Base-by-base conservation (phyloP, 148 eudicot species). In the Rhododendron williamsianum region DNA sequence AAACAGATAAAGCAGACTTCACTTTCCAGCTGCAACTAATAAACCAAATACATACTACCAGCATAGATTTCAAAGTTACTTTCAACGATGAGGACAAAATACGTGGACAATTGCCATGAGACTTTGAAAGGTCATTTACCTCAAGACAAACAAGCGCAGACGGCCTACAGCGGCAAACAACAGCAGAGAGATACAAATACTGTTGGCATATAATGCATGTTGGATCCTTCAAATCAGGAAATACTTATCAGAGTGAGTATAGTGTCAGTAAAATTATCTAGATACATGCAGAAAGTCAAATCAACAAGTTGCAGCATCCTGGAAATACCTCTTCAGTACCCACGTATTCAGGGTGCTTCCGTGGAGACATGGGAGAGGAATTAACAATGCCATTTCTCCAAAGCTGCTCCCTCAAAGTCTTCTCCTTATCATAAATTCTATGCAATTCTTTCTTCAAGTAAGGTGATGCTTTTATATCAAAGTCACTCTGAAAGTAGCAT, bases 191-290 rank as follows among this genome's bases (percentile, higher is more conserved):
- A 89, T 94, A 94, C 91, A 95, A 87, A 86, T 91, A 91, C 82
- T 95, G 98, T 86, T 93, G 95, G 90, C 99, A 97, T 85, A 97
- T 97, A 87, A 97, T 89, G 93, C 99, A 97, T 60, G 91, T 91
- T 36, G 96, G 98, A 88, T 97, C 99, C 99, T 97, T 89, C 90
- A 88, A 89, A 90, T 25, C 86, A 78, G 78, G 82, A 81, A 15
- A 82, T 87, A 36, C 23, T 35, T 30, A 78, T 87, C 89, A 84
- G 63, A 46, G 54, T 21, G 2, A 54, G 80, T 38, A 85, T 71
- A 80, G 82, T 48, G 33, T 77, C 25, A 46, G n/a, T 12, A 48
- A 45, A 10, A 85, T 46, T 83, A 85, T 63, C 6, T 49, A 36
- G 60, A 60, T 45, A 80, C 38, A 21, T 84, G 84, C 65, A 79